Base-by-base conservation (phyloP, 1,139 yeast genomes). In the Hanseniaspora uvarum region DNA sequence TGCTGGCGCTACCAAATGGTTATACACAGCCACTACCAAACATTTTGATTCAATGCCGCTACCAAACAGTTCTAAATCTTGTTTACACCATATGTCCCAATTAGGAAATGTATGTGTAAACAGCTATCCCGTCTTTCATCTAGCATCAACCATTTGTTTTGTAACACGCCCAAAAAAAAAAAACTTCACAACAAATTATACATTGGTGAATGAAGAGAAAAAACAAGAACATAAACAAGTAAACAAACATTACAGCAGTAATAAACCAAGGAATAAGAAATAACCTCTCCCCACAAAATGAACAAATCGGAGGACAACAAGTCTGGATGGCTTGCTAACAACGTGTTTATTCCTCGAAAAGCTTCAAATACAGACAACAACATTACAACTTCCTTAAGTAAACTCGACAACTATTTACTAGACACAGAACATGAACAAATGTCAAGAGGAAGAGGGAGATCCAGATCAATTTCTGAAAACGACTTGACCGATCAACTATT, bases 381-480 rank as follows among this genome's bases (percentile, higher is more conserved):
- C 18, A 50, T 53, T 18, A 48, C 50, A 4, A 53, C 56, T 1
- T 53, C 56, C 1, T 21, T 53, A 8, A 48, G 53, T 24, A 53
- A 53, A 23, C 51, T 53, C 7, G 53, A 46, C 21, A 50, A 49
- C 30, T 43, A 36, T 14, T 19, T 50, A 12, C 18, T 30, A 12
- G 31, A 38, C 6, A n/a, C 24, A 28, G 43, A 50, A 19, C 19
- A n/a, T 10, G 53, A 50, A 14, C 24, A 30, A 14, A 39, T 50
- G 26, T 45, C 52, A 14, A 41, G 55, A 37, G 53, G 53, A 16
- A 41, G 55, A 31, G 55, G 56, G 2, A 34, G 56, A 38, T 50
- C 52, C 10, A 48, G 56, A 45, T 53, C 56, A 1, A 39, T 53
- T 8, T 53, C 56, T 4, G 52, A 53, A 16, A n/a, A 43, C 8